These are phyloP conservation scores for baker's yeast (Saccharomyces cerevisiae) DNA, from an alignment of 805 yeast genomes.

Conservation along the genomic window DNA sequence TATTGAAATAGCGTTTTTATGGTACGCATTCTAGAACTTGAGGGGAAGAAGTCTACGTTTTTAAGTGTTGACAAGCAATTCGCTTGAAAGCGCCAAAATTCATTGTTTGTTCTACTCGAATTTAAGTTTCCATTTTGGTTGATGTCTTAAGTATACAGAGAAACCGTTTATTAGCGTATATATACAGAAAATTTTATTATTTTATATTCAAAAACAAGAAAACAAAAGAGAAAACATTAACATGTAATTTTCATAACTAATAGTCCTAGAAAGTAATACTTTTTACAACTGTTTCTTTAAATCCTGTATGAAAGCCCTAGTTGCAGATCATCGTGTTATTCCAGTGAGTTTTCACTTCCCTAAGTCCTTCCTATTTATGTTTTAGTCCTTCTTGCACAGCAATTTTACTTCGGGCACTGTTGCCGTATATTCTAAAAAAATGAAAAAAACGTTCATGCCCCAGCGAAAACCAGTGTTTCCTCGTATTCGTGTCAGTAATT, in stretches of 20 bases:
- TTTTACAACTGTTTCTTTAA: no score
- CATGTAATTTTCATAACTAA: neutral
- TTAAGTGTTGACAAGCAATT: neutral
- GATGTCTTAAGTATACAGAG: neutral
- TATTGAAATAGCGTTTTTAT: constrained; percentile 20
- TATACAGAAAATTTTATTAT: neutral
- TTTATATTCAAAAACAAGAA: neutral
- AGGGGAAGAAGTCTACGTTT: neutral
- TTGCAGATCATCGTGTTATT: no score
- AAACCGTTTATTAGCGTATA: neutral
- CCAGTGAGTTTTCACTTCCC: neutral
- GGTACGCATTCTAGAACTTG: neutral
- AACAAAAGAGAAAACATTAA: neutral
- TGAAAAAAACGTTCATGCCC: no score
- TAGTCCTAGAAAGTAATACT: neutral
- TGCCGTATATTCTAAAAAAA: no score
- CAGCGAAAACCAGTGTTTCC: no score
- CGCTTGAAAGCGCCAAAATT: neutral
- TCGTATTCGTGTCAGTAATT: no score
- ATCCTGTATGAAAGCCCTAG: neutral
- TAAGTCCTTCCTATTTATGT: neutral
- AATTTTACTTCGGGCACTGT: no score
- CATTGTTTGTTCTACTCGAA: neutral
- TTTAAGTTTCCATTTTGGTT: neutral
- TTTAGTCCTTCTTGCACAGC: neutral